Evolutionary conservation across 148 eudicot genomes (phyloP), one percentile per base, ranked within the genome.

Genomic region (Simmondsia chinensis): DNA sequence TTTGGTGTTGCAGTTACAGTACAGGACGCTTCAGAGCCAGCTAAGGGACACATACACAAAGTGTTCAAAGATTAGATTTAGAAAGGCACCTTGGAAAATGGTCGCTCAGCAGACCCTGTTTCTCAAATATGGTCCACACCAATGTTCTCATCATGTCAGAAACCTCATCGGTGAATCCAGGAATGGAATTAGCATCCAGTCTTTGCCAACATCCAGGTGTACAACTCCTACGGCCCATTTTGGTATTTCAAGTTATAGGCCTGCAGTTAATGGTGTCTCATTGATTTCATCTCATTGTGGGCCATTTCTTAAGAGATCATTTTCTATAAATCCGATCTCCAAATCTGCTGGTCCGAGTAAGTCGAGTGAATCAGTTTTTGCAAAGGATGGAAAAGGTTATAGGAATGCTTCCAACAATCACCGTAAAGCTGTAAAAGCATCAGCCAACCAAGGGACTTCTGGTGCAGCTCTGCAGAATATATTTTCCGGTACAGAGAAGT

Each of bases 1-100:
- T 8, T 34, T 46, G 27, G 35, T 42, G 25, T 50, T 70, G 47
- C 65, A 75, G 77, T 54, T 71, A 64, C 74, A 76, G 66, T 52
- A 22, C 47, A 62, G 52, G 63, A 40, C 63, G 34, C 39, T 71
- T 21, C 68, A 47, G 48, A 53, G 33, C 41, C 65, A 25, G 46
- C 32, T 48, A 34, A 57, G 50, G 38, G 44, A 48, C 17, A 53
- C 33, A 33, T 69, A 41, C 44, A 48, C 63, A 27, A 73, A 64
- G 45, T 47, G 61, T 32, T 50, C 70, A 27, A 45, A 68, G 39
- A 52, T 69, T 22, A 63, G 57, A 13, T 61, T 58, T 43, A 63
- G 27, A 39, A 73, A 58, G 47, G 64, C 67, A 35, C 55, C 60
- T 22, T 56, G 61, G 36, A 54, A 46, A 20, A 49, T 54, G 23